A percentile compares a stretch with the other conserved stretches of the same genome.
Conservation (phyloP, 768 basidiomycete species). For the Coprinopsis cinerea region DNA sequence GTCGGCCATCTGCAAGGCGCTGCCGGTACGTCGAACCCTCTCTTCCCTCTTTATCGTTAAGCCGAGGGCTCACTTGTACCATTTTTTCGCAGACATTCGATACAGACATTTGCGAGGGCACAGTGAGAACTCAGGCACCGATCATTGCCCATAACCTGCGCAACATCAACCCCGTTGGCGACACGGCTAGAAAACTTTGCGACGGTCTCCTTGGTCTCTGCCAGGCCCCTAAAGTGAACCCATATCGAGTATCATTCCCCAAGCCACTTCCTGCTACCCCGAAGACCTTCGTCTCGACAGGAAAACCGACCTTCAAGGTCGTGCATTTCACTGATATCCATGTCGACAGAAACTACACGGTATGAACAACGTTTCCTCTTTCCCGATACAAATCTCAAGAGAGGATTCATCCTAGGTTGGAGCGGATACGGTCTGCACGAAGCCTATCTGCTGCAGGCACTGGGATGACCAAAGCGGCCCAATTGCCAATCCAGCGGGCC, state of each 20-base stretch:
- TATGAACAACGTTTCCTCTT: constrained; percentile 20
- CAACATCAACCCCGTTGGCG: constrained; percentile 37
- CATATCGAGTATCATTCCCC: constrained; percentile 40
- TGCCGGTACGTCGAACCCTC: constrained; percentile 37
- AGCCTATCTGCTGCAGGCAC: constrained; percentile 56
- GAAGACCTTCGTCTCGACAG: constrained; percentile 27
- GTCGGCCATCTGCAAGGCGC: constrained; percentile 38
- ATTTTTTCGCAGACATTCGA: constrained; percentile 38
- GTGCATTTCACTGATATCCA: constrained; percentile 61
- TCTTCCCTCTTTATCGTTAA: too few relatives aligned
- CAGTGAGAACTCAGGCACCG: constrained; percentile 45
- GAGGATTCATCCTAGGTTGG: constrained; percentile 35
- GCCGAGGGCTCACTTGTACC: not conserved
- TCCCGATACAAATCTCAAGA: not conserved
- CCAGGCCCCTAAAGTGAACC: constrained; percentile 38
- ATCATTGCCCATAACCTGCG: constrained; percentile 54
- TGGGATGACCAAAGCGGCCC: constrained; percentile 35
- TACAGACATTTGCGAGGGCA: constrained; percentile 52
- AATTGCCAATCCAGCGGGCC: constrained; percentile 39
- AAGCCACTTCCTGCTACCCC: constrained; percentile 32
- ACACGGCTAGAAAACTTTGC: constrained; percentile 50
- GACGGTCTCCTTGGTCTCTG: constrained; percentile 51
- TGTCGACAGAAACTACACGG: constrained; percentile 51
- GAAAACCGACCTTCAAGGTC: constrained; percentile 45
- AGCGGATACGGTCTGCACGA: constrained; percentile 50